Evolutionary conservation across 495 filamentous ascomycete species (phyloP).

Genomic region (Tuber indicum): DNA sequence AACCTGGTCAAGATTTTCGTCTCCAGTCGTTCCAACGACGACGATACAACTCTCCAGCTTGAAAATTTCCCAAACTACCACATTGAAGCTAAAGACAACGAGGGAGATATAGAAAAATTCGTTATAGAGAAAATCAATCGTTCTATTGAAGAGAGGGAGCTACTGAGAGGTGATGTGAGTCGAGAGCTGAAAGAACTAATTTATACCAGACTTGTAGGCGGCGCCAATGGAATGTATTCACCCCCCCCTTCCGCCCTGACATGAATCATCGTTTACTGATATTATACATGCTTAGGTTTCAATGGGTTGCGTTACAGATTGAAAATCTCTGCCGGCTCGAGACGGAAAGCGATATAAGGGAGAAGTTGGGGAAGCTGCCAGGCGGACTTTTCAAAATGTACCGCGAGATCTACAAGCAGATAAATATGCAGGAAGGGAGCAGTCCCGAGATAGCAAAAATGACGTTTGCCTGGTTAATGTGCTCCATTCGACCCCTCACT

Average conservation of each 20-base stretch:
- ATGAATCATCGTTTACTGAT: slow-evolving; percentile 1
- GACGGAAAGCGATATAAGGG: background rate
- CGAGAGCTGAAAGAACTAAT: slow-evolving; percentile 4
- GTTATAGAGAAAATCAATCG: slow-evolving; percentile 15
- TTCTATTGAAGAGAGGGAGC: slow-evolving; percentile 8
- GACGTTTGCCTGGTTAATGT: slow-evolving; percentile 22
- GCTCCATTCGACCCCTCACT: slow-evolving; percentile 1
- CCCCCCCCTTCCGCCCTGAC: background rate
- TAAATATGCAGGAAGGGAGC: background rate
- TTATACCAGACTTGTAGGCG: slow-evolving; percentile 9
- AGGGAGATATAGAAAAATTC: slow-evolving; percentile 23
- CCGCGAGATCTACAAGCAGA: slow-evolving; percentile 9
- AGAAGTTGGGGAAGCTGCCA: slow-evolving; percentile 10
- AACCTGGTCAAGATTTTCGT: slow-evolving; percentile 31
- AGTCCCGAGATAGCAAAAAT: background rate
- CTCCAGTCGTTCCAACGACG: slow-evolving; percentile 23
- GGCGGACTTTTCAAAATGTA: slow-evolving; percentile 6
- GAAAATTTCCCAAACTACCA: slow-evolving; percentile 17
- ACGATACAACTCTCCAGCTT: slow-evolving; percentile 16
- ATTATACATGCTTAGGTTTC: slow-evolving; percentile 15
- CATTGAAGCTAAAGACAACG: slow-evolving; percentile 21
- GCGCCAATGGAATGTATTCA: slow-evolving; percentile 23
- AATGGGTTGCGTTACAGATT: slow-evolving; percentile 26
- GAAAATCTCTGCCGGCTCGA: slow-evolving; percentile 9
- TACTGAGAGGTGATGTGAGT: slow-evolving; percentile 8